Conservation (phyloP, 495 filamentous ascomycete genomes). For the Penicillium herquei region DNA sequence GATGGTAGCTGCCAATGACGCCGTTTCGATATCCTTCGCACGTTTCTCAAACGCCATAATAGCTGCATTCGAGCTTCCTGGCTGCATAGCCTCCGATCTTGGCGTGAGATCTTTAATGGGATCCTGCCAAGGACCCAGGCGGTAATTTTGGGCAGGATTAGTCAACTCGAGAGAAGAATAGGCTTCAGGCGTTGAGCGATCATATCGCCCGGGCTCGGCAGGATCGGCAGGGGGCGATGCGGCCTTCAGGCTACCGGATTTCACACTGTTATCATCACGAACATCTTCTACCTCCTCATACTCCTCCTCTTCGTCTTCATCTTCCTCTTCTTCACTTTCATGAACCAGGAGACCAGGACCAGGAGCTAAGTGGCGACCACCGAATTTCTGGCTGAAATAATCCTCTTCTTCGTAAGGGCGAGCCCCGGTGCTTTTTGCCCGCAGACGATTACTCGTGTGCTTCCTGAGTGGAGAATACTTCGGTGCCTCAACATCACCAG, state of each 20-base stretch:
- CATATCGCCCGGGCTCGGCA: conserved; percentile 26
- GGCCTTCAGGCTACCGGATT: conserved; percentile 11
- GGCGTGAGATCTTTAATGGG: conserved; percentile 29
- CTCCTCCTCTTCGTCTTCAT: conserved; percentile 29
- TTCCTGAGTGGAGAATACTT: conserved; percentile 19
- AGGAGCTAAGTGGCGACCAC: conserved; percentile 30
- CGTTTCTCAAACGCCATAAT: conserved; percentile 45
- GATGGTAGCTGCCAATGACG: conserved; percentile 64
- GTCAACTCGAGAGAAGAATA: conserved; percentile 21
- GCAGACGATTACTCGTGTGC: conserved; percentile 26
- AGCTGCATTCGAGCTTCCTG: conserved; percentile 43
- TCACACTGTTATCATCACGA: conserved; percentile 11
- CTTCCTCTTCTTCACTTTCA: conserved; percentile 47
- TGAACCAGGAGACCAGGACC: conserved; percentile 47
- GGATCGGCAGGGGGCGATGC: conserved; percentile 34
- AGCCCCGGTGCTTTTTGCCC: conserved; percentile 50
- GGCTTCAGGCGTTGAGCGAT: conserved; percentile 26
- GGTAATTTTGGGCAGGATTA: conserved; percentile 23
- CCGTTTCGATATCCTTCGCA: conserved; percentile 43
- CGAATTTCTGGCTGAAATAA: conserved; percentile 36
- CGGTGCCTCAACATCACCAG: conserved; percentile 33
- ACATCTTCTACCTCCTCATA: conserved; percentile 28
- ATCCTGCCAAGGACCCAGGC: conserved; percentile 46
- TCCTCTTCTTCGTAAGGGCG: conserved; percentile 40
- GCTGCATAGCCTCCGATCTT: conserved; percentile 37